These are phyloP conservation scores for Petunia hybrid DNA, from an alignment of 305 asterid genomes.

Conservation along the genomic window DNA sequence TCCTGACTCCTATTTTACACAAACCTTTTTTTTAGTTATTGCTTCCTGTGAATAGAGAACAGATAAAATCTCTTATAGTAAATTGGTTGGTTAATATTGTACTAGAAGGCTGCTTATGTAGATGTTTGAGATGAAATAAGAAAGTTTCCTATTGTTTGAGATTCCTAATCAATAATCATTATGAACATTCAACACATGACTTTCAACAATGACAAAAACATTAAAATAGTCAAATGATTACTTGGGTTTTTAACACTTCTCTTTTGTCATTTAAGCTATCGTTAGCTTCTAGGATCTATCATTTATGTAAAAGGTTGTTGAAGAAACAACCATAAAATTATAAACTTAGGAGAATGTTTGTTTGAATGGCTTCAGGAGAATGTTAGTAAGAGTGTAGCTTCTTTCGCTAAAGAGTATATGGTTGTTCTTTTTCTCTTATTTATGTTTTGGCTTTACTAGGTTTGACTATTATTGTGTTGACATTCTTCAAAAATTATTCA, in stretches of 20 bases:
- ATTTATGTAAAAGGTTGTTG: not conserved
- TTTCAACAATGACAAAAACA: not conserved
- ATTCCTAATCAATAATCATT: conserved; percentile 17
- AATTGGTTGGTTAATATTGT: not conserved
- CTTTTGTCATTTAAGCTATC: not conserved
- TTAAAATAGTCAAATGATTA: not conserved
- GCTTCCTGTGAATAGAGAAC: not conserved
- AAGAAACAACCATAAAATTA: not conserved
- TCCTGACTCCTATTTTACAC: conserved; percentile 14
- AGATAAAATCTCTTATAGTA: not conserved
- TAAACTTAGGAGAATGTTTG: conserved; percentile 1
- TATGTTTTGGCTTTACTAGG: not conserved
- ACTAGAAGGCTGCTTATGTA: not conserved
- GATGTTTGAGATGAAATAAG: conserved; percentile 5
- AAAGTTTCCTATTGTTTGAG: not conserved
- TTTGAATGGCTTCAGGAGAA: not conserved
- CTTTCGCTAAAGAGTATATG: conserved; percentile 1
- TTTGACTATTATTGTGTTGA: conserved; percentile 3
- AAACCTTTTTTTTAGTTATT: conserved; percentile 14
- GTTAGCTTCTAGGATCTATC: not conserved
- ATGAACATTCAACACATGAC: too few species aligned
- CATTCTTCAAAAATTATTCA: not conserved
- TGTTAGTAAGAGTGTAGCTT: too few species aligned
- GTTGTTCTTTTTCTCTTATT: not conserved
- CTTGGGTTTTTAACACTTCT: not conserved